Conservation (phyloP, 106 monocot genomes). For the Dendrobium catenatum region DNA sequence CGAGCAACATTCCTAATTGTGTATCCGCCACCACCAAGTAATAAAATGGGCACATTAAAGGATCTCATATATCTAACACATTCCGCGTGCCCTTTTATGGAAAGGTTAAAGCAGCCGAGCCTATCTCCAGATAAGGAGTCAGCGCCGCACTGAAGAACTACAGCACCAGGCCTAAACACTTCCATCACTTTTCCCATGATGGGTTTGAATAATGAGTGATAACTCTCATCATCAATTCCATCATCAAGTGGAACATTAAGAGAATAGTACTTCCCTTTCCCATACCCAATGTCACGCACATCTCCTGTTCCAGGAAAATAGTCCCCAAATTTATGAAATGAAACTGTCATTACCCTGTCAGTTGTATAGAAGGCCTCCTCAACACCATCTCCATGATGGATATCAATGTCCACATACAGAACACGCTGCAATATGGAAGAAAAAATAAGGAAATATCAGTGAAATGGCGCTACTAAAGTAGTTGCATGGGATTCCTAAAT, state of each 20-base stretch:
- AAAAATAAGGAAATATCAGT: not conserved
- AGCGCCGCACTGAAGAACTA: conserved; percentile 71
- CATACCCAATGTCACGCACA: conserved; percentile 47
- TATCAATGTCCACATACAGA: conserved; percentile 71
- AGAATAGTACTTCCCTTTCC: conserved; percentile 70
- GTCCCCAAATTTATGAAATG: conserved; percentile 73
- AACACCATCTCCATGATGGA: conserved; percentile 76
- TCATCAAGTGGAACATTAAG: conserved; percentile 72
- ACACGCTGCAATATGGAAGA: conserved; percentile 36
- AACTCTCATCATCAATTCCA: conserved; percentile 78
- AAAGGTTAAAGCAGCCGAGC: conserved; percentile 65
- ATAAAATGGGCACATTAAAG: conserved; percentile 58
- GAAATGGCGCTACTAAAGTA: not conserved
- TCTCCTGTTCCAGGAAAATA: conserved; percentile 77
- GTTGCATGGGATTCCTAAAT: not conserved
- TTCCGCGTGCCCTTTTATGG: conserved; percentile 62
- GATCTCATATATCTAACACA: conserved; percentile 69
- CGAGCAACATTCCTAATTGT: conserved; percentile 73
- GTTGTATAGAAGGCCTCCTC: conserved; percentile 81
- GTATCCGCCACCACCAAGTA: conserved; percentile 73
- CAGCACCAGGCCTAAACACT: conserved; percentile 60
- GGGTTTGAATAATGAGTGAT: conserved; percentile 70
- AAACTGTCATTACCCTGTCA: conserved; percentile 73
- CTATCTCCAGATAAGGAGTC: conserved; percentile 68
- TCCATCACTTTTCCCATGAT: conserved; percentile 74